phyloP scores from a whole-genome alignment of 805 yeast genomes.

The Dipodascopsis uninucleata region DNA sequence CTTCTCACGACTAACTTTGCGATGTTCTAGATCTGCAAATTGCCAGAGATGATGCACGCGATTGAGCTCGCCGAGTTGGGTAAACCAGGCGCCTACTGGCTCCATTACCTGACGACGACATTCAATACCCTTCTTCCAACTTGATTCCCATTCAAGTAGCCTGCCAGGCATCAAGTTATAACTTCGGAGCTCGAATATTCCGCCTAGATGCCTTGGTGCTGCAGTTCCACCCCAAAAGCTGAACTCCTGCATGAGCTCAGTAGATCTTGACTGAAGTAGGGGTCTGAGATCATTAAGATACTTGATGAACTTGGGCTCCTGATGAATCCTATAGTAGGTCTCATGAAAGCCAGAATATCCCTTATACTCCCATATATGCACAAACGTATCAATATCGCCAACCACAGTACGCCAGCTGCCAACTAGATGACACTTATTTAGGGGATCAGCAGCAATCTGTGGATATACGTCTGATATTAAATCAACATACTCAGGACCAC shows the following conservation, averaged over 20 bases:
- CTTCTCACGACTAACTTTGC: slow-evolving; percentile 40
- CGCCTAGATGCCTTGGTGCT: slow-evolving; percentile 41
- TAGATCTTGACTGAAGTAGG: slow-evolving; percentile 36
- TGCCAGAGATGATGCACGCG: slow-evolving; percentile 45
- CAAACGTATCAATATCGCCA: slow-evolving; percentile 42
- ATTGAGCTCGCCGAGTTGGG: slow-evolving; percentile 41
- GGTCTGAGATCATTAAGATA: slow-evolving; percentile 35
- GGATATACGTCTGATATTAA: slow-evolving; percentile 37
- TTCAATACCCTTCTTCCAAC: slow-evolving; percentile 43
- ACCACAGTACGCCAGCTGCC: slow-evolving; percentile 44
- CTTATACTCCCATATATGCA: slow-evolving; percentile 42
- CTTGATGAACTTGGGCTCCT: slow-evolving; percentile 32
- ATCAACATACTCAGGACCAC: slow-evolving; percentile 37
- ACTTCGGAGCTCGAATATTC: slow-evolving; percentile 42
- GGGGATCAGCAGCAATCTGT: slow-evolving; percentile 34
- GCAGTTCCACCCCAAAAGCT: slow-evolving; percentile 47
- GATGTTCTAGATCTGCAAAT: slow-evolving; percentile 44
- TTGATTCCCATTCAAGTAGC: slow-evolving; percentile 44
- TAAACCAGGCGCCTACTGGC: slow-evolving; percentile 47
- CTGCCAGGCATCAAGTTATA: slow-evolving; percentile 42
- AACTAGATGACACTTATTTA: slow-evolving; percentile 38
- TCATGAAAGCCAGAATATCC: slow-evolving; percentile 43
- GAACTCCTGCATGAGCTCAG: slow-evolving; percentile 42
- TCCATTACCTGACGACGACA: slow-evolving; percentile 46
- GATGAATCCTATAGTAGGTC: slow-evolving; percentile 37